Conservation (phyloP, 106 monocot species). For the Allium sativum region DNA sequence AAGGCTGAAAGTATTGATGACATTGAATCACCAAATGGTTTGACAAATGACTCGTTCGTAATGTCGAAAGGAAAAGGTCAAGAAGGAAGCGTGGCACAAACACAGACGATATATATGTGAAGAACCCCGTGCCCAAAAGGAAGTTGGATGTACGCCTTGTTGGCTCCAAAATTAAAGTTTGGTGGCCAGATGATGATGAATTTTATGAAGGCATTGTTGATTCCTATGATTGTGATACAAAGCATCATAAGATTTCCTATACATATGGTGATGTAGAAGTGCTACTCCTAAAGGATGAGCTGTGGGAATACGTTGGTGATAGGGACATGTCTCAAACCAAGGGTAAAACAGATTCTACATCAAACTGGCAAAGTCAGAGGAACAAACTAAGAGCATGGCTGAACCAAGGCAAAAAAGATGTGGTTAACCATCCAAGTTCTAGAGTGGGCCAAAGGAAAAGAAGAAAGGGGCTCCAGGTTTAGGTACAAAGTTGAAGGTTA, state of each 20-base stretch:
- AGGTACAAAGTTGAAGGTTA: too few species aligned
- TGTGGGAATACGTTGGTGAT: constrained; percentile 22
- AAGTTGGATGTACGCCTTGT: constrained; percentile 19
- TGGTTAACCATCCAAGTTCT: too few species aligned
- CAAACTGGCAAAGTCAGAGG: too few species aligned
- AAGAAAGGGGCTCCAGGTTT: too few species aligned
- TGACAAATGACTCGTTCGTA: constrained; percentile 4
- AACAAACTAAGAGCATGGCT: too few species aligned
- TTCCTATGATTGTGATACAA: background rate
- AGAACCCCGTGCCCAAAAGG: constrained; percentile 1
- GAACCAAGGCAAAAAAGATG: too few species aligned
- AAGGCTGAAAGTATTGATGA: constrained; percentile 21
- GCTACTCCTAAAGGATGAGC: constrained; percentile 32
- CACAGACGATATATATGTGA: background rate
- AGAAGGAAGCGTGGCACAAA: background rate
- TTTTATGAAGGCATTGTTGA: constrained; percentile 2
- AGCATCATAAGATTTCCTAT: constrained; percentile 29
- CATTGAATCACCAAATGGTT: constrained; percentile 1
- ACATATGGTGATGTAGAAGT: constrained; percentile 52
- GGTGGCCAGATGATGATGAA: constrained; percentile 42
- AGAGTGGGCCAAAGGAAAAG: too few species aligned
- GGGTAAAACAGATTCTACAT: too few species aligned
- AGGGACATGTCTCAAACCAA: too few species aligned
- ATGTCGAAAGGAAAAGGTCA: constrained; percentile 2
- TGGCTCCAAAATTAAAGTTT: constrained; percentile 34